phyloP scores from a whole-genome alignment of 2,329 filamentous ascomycete species.

The Verticillium longisporum region DNA sequence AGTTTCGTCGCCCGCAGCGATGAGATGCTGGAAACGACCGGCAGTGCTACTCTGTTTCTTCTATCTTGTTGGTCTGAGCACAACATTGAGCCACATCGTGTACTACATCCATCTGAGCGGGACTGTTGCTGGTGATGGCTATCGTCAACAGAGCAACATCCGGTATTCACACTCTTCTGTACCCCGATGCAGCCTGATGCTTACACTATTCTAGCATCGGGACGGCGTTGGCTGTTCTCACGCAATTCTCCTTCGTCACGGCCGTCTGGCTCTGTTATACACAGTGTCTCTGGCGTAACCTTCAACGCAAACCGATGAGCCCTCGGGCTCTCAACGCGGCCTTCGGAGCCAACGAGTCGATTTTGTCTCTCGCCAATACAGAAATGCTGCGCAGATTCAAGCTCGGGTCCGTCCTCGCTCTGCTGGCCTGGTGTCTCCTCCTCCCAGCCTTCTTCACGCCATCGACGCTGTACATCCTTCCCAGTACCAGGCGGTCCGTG shows the following conservation, averaged over 20 bases:
- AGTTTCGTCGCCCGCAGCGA: background rate
- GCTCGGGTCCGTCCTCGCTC: constrained; percentile 4
- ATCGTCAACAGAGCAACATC: background rate
- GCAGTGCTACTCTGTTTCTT: background rate
- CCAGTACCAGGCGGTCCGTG: background rate
- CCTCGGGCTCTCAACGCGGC: constrained; percentile 1
- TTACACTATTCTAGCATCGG: background rate
- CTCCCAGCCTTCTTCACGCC: constrained; percentile 12
- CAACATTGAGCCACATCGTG: background rate
- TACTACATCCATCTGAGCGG: constrained; percentile 2
- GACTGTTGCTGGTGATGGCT: background rate
- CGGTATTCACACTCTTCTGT: background rate
- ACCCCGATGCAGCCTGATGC: too few relatives aligned
- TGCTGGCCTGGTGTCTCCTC: constrained; percentile 9
- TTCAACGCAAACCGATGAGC: background rate
- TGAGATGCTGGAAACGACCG: background rate
- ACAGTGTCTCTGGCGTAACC: constrained; percentile 2
- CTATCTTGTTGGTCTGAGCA: background rate
- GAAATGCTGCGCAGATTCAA: constrained; percentile 6
- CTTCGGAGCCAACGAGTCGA: constrained; percentile 2
- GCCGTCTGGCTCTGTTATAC: constrained; percentile 3
- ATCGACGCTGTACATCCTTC: background rate
- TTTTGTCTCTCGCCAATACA: constrained; percentile 4
- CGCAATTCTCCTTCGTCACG: constrained; percentile 2
- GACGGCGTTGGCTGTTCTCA: constrained; percentile 1